phyloP scores from a whole-genome alignment of 352 stramenopile genomes.

The Phytophthora litchii region DNA sequence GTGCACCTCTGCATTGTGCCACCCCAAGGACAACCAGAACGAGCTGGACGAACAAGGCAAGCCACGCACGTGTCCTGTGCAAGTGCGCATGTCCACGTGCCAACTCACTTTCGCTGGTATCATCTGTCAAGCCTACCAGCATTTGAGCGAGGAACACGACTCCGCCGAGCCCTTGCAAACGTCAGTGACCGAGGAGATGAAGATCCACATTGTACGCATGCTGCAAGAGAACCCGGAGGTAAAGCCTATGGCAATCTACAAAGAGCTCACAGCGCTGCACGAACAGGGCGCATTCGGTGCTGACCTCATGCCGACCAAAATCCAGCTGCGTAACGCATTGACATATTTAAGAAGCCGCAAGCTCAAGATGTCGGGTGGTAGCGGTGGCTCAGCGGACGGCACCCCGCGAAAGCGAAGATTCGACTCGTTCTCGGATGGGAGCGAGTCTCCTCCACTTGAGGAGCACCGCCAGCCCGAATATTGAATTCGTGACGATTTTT shows the following conservation, averaged over 20 bases:
- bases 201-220: conserved; percentile 72
- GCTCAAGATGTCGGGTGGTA: conserved; percentile 46
- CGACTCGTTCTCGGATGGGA: conserved; percentile 59
- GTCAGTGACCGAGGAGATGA: conserved; percentile 80
- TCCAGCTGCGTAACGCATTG: conserved; percentile 79
- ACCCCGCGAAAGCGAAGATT: conserved; percentile 50
- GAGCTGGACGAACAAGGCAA: conserved; percentile 38
- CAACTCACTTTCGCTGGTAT: conserved; percentile 77
- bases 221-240: conserved; percentile 63
- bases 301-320: conserved; percentile 85
- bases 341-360: conserved; percentile 84
- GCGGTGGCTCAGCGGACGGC: conserved; percentile 10
- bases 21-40: conserved; percentile 60
- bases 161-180: conserved; percentile 74
- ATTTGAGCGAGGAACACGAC: conserved; percentile 79
- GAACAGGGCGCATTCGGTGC: conserved; percentile 58
- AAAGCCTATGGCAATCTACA: conserved; percentile 83
- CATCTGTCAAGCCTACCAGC: conserved; percentile 78
- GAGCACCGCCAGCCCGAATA: conserved; percentile 64
- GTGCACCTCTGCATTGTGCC: conserved; percentile 79
- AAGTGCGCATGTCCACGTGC: conserved; percentile 84
- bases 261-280: conserved; percentile 65
- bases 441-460: conserved; percentile 58
- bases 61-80: conserved; percentile 59
- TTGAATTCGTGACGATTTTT: conserved; percentile 25